Conservation (phyloP, 305 asterid species). For the Fraxinus albicans region DNA sequence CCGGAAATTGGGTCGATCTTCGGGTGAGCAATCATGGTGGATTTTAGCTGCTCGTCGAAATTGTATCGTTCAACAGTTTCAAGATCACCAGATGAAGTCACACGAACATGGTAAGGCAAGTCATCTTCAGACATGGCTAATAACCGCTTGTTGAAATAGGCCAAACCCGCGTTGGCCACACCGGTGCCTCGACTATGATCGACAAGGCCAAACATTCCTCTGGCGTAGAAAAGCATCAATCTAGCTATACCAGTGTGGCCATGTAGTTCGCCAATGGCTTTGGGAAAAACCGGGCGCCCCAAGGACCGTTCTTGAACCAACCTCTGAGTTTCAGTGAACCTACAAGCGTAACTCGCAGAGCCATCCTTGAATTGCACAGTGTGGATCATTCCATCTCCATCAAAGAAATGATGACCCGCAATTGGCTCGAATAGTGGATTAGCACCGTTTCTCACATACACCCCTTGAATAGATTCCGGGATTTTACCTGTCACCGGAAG, state of each 20-base stretch:
- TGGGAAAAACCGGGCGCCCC: constrained; percentile 84
- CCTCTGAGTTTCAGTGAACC: constrained; percentile 80
- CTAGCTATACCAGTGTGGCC: constrained; percentile 87
- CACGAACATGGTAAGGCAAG: constrained; percentile 69
- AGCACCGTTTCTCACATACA: constrained; percentile 85
- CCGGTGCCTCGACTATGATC: constrained; percentile 80
- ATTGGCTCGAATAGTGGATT: constrained; percentile 79
- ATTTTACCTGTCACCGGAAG: constrained; percentile 67
- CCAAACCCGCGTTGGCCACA: constrained; percentile 90
- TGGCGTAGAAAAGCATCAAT: constrained; percentile 68
- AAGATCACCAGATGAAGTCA: constrained; percentile 65
- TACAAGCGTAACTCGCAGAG: constrained; percentile 66
- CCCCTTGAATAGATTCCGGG: constrained; percentile 65
- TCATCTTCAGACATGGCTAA: constrained; percentile 95
- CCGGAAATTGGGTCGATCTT: constrained; percentile 82
- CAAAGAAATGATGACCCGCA: constrained; percentile 94
- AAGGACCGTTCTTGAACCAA: constrained; percentile 59
- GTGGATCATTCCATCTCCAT: constrained; percentile 97
- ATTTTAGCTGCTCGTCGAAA: constrained; percentile 50
- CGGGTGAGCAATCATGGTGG: constrained; percentile 95
- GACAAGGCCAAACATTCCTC: constrained; percentile 64
- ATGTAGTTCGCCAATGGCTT: constrained; percentile 89
- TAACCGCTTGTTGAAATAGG: constrained; percentile 65
- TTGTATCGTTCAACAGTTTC: constrained; percentile 56
- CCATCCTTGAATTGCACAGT: constrained; percentile 65